Base-by-base conservation (phyloP, 129 eudicot species). In the Kitagawia praeruptora region DNA sequence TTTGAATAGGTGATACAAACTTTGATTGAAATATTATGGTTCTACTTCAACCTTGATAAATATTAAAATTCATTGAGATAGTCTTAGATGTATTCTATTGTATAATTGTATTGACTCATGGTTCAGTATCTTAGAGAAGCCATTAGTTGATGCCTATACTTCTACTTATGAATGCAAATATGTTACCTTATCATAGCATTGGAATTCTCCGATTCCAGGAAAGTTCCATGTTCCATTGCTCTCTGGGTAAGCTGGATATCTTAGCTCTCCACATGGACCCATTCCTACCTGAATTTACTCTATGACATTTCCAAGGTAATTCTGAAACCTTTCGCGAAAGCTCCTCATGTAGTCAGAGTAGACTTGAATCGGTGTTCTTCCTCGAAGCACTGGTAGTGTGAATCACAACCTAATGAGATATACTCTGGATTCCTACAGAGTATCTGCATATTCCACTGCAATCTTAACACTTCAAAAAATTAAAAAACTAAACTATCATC, bases 261-360 rank as follows among this genome's bases (percentile, higher is more conserved):
- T 92, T 28, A 95, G 87, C 87, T 95, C 98, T 70, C 98, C 98
- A 85, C 98, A 95, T 1, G 98, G 98, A 1, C 98, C 98, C 98
- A 95, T 86, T 9, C 98, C 98, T 83, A 95, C 97, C 90, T 95
- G 98, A 46, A 95, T 86, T 79, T 95, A 96, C 97, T 83, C 94
- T 48, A 95, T 87, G 72, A 92, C 96, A 48, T 79, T 76, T 76
- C 98, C 98, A 54, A 95, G 74, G 83, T 90, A 95, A 69, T 92
- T 88, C 72, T 77, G 84, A 88, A 95, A 95, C 78, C 82, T 88
- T 54, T 90, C 91, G 28, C 82, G 85, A 85, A 95, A 95, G 86
- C 92, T 88, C 78, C 88, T 89, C 98, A 95, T 95, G 85, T 73
- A 92, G 82, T 95, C 98, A 41, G 98, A 83, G 47, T 95, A 95